Evolutionary conservation across 371 early-diverging fungal species (phyloP).

Genomic region (Rhizomucor miehei): DNA sequence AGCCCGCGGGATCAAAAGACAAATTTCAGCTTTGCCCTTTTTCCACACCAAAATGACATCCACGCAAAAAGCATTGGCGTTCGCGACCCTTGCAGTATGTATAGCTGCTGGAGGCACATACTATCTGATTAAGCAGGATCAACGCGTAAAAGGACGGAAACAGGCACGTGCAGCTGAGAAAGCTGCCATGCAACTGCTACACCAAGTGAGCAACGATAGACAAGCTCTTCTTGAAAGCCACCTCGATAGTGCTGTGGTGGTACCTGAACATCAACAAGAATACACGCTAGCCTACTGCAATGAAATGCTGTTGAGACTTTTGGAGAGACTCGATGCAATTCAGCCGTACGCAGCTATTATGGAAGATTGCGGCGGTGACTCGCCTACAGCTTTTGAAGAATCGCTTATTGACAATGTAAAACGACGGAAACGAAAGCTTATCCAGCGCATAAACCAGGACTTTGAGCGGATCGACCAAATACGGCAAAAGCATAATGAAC

Average conservation of each 20-base stretch:
- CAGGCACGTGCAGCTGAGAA: constrained; percentile 16
- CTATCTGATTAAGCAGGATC: constrained; percentile 35
- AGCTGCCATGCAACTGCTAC: constrained; percentile 17
- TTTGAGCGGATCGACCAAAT: constrained; percentile 9
- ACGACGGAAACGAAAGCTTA: constrained; percentile 24
- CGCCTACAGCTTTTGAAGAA: constrained; percentile 21
- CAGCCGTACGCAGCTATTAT: constrained; percentile 24
- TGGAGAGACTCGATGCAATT: constrained; percentile 41
- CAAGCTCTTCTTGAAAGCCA: no score
- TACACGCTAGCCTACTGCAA: constrained; percentile 31
- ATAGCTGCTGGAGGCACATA: constrained; percentile 8
- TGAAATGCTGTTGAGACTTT: constrained; percentile 29
- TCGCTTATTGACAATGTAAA: constrained; percentile 24
- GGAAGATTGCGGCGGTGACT: constrained; percentile 3
- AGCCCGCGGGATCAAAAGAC: neutral
- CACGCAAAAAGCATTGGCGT: neutral
- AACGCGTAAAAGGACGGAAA: constrained; percentile 25
- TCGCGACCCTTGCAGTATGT: neutral
- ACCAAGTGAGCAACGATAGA: constrained; percentile 24
- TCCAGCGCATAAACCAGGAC: constrained; percentile 14
- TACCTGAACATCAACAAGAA: constrained; percentile 8
- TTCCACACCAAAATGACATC: neutral
- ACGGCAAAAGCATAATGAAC: no score
- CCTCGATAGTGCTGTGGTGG: neutral
- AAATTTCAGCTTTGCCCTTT: neutral